phyloP scores from a whole-genome alignment of 2,329 filamentous ascomycete species.

The Penicillium sp. region DNA sequence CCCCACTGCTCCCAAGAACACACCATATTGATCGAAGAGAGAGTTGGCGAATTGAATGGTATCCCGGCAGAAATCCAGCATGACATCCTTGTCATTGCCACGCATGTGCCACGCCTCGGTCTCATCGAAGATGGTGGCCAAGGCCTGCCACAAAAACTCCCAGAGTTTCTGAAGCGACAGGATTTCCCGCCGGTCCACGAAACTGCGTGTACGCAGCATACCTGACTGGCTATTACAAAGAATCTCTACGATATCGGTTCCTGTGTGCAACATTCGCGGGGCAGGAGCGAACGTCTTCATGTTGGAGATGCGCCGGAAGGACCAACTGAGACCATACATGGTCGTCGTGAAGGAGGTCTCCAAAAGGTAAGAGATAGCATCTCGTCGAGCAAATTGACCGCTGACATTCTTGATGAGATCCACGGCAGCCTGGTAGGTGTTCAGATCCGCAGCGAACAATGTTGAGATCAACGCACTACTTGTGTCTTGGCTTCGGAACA shows the following conservation, averaged over 20 bases:
- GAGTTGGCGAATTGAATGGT: slow-evolving; percentile 89
- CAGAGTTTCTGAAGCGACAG: slow-evolving; percentile 70
- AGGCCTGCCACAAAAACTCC: slow-evolving; percentile 73
- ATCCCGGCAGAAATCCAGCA: slow-evolving; percentile 91
- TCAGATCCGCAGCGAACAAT: slow-evolving; percentile 72
- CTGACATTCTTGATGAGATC: slow-evolving; percentile 80
- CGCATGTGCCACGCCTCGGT: slow-evolving; percentile 76
- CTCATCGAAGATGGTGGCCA: slow-evolving; percentile 73
- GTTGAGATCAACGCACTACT: slow-evolving; percentile 71
- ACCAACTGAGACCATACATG: slow-evolving; percentile 51
- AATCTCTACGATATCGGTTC: slow-evolving; percentile 56
- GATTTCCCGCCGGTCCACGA: slow-evolving; percentile 55
- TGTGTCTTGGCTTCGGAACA: slow-evolving; percentile 63
- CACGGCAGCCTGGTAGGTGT: slow-evolving; percentile 71
- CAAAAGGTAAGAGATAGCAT: slow-evolving; percentile 58
- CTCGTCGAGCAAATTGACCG: slow-evolving; percentile 56
- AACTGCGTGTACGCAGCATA: slow-evolving; percentile 52
- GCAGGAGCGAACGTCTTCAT: slow-evolving; percentile 56
- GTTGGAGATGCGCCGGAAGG: slow-evolving; percentile 50
- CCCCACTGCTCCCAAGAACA: slow-evolving; percentile 67
- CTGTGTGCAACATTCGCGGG: slow-evolving; percentile 55
- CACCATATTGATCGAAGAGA: slow-evolving; percentile 75
- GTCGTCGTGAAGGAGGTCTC: slow-evolving; percentile 51
- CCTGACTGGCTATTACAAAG: slow-evolving; percentile 60
- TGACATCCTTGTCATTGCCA: slow-evolving; percentile 63